Evolutionary conservation across 192 early-diverging fungal genomes (phyloP), one percentile per base, ranked within the genome.

Genomic region (Umbelopsis sp.): DNA sequence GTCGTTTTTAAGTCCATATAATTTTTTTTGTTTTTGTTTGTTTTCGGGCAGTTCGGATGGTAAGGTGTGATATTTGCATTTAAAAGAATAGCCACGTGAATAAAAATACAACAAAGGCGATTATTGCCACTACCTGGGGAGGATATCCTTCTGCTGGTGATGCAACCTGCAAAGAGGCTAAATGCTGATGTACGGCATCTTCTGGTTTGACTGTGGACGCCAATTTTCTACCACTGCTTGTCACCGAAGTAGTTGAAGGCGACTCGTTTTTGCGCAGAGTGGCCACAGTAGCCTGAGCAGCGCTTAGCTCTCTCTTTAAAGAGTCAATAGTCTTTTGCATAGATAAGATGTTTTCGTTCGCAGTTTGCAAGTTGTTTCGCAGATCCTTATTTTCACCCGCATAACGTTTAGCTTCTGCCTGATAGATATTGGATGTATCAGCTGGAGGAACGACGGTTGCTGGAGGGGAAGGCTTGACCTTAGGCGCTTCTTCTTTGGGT

Each of bases 61-160:
- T 16, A 49, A 12, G 0, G 4, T n/a, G 16, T 3, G 14, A 47
- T 12, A 2, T 47, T 47, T 49, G 47, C 16, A n/a, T 62, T 86
- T 82, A 91, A 53, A 90, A 90, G 77, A 91, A 87, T 34, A 91
- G 73, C 73, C 85, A 88, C 14, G 85, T 86, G 59, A 89, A 72
- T 59, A 91, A 70, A 77, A 91, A 89, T 14, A 87, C 84, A 41
- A 84, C 71, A 2, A 85, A 50, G 2, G 89, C 87, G 10, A 91
- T 84, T 31, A 83, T 82, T 36, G 78, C 78, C 1, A 92, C 83
- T 2, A 88, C 84, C 68, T 84, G 87, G 34, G 87, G 78, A 31
- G 88, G 89, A 34, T 90, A 86, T 0, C 89, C 88, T 67, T 90
- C 89, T 52, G 83, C 72, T n/a, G 81, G 52, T 26, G 79, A 71